These are phyloP conservation scores for Erodium moschatum DNA, from an alignment of 441 rosid genomes.

Conservation along the genomic window DNA sequence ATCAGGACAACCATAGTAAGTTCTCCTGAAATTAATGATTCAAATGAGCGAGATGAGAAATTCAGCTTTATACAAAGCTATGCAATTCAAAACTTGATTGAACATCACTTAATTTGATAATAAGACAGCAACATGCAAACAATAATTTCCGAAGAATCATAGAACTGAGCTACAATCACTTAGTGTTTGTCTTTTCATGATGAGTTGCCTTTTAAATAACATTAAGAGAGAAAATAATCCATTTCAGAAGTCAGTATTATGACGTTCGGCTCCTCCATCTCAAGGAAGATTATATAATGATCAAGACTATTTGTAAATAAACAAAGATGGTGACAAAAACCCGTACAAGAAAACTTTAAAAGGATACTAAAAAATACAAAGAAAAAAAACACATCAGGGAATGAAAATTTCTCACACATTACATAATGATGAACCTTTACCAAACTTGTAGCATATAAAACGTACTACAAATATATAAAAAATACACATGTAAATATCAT, in stretches of 20 bases:
- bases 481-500: neutral
- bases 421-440: neutral
- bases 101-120: neutral
- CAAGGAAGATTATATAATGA: slow-evolving; percentile 3
- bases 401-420: neutral
- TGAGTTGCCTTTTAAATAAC: neutral
- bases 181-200: neutral
- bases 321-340: no score
- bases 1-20: slow-evolving; percentile 80
- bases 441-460: neutral
- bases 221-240: neutral
- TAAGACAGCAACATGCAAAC: neutral
- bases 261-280: neutral
- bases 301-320: neutral
- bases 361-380: neutral
- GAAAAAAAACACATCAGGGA: neutral
- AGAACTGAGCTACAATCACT: neutral
- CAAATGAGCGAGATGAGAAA: slow-evolving; percentile 3
- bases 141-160: neutral
- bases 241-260: slow-evolving; percentile 3
- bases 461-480: neutral
- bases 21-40: slow-evolving; percentile 49
- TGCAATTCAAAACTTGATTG: neutral
- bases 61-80: neutral
- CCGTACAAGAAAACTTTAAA: neutral